Percentiles rank a stretch among this genome's conserved stretches.
Conservation (phyloP, 2,329 filamentous ascomycete species). For the Ploettnerulaceae sp. region DNA sequence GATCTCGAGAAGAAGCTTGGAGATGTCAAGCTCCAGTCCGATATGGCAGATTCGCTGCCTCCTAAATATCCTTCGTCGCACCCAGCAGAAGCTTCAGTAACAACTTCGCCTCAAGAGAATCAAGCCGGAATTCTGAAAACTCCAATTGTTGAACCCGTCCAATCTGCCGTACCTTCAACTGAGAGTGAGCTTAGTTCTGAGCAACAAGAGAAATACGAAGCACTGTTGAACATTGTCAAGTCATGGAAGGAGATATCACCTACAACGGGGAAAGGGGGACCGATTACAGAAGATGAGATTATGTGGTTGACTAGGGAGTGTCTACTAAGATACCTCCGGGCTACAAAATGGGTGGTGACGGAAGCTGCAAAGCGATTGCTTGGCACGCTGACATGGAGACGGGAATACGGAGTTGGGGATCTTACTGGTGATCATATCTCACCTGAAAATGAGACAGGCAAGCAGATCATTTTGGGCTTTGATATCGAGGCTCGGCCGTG, state of each 20-base stretch:
- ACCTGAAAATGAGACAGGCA: conserved; percentile 92
- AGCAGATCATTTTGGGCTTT: conserved; percentile 85
- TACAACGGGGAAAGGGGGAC: conserved; percentile 52
- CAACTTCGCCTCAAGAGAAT: conserved; percentile 24
- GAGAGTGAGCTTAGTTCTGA: conserved; percentile 63
- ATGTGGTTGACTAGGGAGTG: conserved; percentile 92
- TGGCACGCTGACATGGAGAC: conserved; percentile 78
- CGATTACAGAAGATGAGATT: conserved; percentile 73
- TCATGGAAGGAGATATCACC: conserved; percentile 67
- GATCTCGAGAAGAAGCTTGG: conserved; percentile 13
- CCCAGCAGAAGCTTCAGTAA: conserved; percentile 16
- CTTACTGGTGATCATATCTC: conserved; percentile 84
- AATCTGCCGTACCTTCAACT: conserved; percentile 38
- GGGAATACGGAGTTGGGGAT: conserved; percentile 75
- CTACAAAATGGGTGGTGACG: conserved; percentile 80
- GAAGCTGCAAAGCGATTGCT: conserved; percentile 76
- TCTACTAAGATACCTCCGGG: conserved; percentile 85
- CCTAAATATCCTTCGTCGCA: neutral
- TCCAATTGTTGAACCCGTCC: conserved; percentile 29
- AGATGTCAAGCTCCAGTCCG: conserved; percentile 19
- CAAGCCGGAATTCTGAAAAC: conserved; percentile 39
- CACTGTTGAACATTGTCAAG: conserved; percentile 65
- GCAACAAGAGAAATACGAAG: conserved; percentile 76
- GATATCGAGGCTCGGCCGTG: conserved; percentile 84
- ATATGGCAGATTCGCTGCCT: neutral